Percentiles rank a stretch among this genome's conserved stretches.
These are phyloP conservation scores for Zymoseptoria brevis DNA, from an alignment of 2,329 filamentous ascomycete genomes.

Conservation along the genomic window DNA sequence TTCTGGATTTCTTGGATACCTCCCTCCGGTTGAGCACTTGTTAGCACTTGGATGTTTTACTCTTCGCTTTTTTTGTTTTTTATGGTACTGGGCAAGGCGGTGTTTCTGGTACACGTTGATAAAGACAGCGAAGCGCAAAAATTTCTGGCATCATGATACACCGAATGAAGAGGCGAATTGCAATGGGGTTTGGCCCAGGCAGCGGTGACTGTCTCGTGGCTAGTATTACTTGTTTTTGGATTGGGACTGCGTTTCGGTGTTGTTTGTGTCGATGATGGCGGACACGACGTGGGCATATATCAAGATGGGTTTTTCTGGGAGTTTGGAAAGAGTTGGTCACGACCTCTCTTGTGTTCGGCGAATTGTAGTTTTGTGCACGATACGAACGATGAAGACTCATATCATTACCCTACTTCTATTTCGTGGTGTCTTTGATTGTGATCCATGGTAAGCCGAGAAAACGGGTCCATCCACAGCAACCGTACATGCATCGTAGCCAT, in stretches of 20 bases:
- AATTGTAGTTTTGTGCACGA: neutral
- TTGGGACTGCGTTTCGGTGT: neutral
- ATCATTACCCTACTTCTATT: neutral
- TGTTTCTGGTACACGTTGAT: constrained; percentile 3
- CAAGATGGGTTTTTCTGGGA: constrained; percentile 1
- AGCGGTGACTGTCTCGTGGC: constrained; percentile 6
- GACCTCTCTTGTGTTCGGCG: neutral
- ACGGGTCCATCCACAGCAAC: too few species aligned
- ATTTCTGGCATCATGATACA: constrained; percentile 9
- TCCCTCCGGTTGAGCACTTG: constrained; percentile 4
- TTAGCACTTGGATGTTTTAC: constrained; percentile 2
- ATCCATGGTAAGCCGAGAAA: too few species aligned
- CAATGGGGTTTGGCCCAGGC: constrained; percentile 1
- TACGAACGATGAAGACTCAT: neutral
- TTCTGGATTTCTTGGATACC: constrained; percentile 4
- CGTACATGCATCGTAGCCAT: too few species aligned
- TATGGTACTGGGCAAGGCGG: constrained; percentile 4
- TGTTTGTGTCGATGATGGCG: constrained; percentile 4
- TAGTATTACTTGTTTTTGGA: neutral
- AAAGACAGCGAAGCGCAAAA: constrained; percentile 8
- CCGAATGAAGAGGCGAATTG: constrained; percentile 3
- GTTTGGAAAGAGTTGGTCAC: neutral
- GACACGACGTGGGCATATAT: constrained; percentile 5
- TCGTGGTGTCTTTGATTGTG: neutral
- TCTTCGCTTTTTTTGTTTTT: neutral